Evolutionary conservation across 164 flowering plant genomes (phyloP).

Genomic region (Litsea cubeba): DNA sequence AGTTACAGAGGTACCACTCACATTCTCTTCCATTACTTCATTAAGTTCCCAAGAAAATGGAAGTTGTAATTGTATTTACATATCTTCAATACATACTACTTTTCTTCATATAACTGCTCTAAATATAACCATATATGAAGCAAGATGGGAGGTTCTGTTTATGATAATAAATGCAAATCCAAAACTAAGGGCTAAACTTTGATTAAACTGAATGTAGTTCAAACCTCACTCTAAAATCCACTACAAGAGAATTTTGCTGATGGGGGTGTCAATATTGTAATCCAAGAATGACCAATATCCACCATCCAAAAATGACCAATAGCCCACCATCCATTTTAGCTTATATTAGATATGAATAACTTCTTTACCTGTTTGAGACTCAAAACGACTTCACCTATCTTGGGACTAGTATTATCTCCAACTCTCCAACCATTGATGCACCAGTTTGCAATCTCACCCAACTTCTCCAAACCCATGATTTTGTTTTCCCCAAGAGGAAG

Average conservation of each 20-base stretch:
- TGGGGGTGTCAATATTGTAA: neutral
- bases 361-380: constrained; percentile 15
- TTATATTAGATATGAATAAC: constrained; percentile 9
- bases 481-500: constrained; percentile 17
- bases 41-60: neutral
- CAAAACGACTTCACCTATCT: constrained; percentile 11
- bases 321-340: neutral
- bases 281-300: neutral
- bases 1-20: neutral
- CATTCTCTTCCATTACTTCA: neutral
- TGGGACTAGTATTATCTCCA: constrained; percentile 8
- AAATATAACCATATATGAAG: neutral
- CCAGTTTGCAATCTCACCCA: constrained; percentile 26
- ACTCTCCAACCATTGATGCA: constrained; percentile 14
- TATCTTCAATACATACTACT: neutral
- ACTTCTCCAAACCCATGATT: constrained; percentile 21
- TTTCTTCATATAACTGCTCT: neutral
- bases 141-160: neutral
- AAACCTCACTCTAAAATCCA: neutral
- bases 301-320: neutral
- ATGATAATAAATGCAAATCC: neutral
- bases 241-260: neutral
- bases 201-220: neutral
- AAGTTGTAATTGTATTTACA: neutral
- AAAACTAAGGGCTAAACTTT: neutral